Conservation (phyloP, 2,329 filamentous ascomycete genomes). For the Hymenoscyphus occultus region DNA sequence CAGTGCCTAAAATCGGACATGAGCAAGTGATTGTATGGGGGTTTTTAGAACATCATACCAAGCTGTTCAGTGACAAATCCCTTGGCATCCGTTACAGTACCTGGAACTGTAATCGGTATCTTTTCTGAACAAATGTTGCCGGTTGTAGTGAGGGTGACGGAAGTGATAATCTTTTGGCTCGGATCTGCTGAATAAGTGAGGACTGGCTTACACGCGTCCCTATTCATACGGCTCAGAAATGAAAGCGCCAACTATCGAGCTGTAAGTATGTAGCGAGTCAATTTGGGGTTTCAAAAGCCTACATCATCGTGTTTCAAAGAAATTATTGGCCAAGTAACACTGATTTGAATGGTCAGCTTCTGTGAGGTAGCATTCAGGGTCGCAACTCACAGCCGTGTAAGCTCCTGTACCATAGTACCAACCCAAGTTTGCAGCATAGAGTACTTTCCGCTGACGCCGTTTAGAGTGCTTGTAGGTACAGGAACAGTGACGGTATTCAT, state of each 20-base stretch:
- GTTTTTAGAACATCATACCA: conserved; percentile 15
- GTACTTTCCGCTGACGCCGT: conserved; percentile 27
- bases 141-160: conserved; percentile 44
- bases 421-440: conserved; percentile 34
- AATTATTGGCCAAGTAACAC: conserved; percentile 53
- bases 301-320: conserved; percentile 56
- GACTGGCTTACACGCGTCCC: conserved; percentile 25
- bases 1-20: conserved; percentile 41
- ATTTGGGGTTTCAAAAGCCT: conserved; percentile 31
- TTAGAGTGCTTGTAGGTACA: conserved; percentile 33
- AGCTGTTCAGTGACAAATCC: conserved; percentile 42
- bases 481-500: conserved; percentile 48
- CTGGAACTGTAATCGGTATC: conserved; percentile 39
- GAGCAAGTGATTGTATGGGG: background rate
- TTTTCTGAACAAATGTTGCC: conserved; percentile 24
- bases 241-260: conserved; percentile 28
- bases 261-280: background rate
- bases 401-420: conserved; percentile 33
- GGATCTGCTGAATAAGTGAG: conserved; percentile 24
- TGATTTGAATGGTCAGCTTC: background rate
- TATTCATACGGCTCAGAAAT: conserved; percentile 48
- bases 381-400: conserved; percentile 32
- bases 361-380: background rate
- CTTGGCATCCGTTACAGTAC: conserved; percentile 26
- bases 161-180: conserved; percentile 24